phyloP scores from a whole-genome alignment of 352 stramenopile genomes.

The Phytophthora lateralis region DNA sequence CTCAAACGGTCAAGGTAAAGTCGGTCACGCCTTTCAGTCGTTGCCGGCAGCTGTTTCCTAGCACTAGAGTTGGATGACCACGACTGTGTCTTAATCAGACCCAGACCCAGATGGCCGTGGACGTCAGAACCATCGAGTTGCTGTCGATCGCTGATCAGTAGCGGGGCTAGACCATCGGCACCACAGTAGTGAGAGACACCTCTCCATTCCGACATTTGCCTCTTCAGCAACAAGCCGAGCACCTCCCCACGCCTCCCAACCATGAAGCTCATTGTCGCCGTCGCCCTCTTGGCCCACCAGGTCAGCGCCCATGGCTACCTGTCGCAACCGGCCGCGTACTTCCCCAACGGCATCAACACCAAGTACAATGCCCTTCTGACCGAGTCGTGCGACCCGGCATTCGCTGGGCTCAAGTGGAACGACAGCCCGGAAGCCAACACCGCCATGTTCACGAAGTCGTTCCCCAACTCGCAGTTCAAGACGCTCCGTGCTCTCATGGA shows the following conservation, averaged over 20 bases:
- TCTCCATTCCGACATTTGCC: conserved; percentile 36
- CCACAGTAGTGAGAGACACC: neutral
- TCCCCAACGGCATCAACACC: conserved; percentile 36
- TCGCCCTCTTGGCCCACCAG: conserved; percentile 27
- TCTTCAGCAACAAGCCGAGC: conserved; percentile 14
- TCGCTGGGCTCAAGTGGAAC: conserved; percentile 37
- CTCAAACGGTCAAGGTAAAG: conserved; percentile 11
- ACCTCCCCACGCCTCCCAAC: neutral
- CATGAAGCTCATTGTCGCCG: conserved; percentile 36
- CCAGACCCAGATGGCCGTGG: conserved; percentile 12
- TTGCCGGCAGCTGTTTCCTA: conserved; percentile 23
- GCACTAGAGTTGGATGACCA: conserved; percentile 6
- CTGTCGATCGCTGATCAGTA: conserved; percentile 11
- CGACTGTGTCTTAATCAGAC: conserved; percentile 7
- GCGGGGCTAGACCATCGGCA: conserved; percentile 19
- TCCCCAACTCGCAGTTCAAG: conserved; percentile 38
- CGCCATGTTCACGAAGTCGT: conserved; percentile 34
- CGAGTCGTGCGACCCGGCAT: conserved; percentile 29
- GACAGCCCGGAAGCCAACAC: conserved; percentile 32
- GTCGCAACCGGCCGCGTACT: conserved; percentile 35
- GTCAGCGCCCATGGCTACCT: conserved; percentile 49
- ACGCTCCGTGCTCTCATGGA: conserved; percentile 46
- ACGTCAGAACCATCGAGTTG: conserved; percentile 22
- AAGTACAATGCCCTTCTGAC: conserved; percentile 33
- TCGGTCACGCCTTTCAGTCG: conserved; percentile 22